phyloP scores from a whole-genome alignment of 441 rosid species.

The Populus hybrid region DNA sequence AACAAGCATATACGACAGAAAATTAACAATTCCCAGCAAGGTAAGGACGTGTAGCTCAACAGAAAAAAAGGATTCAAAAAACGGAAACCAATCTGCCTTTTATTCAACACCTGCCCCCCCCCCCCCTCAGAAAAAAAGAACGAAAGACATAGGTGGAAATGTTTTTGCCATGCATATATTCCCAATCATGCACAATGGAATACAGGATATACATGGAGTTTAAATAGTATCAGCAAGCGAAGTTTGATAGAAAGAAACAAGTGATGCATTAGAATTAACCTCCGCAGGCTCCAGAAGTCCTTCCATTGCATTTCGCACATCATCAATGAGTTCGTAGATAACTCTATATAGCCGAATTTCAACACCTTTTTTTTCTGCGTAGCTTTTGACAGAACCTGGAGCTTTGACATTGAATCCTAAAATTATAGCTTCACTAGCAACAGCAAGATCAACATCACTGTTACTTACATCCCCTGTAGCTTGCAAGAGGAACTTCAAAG shows the following conservation, averaged over 20 bases:
- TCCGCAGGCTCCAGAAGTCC: constrained; percentile 89
- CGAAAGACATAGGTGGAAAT: not conserved
- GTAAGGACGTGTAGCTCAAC: not conserved
- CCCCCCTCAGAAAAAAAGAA: not conserved
- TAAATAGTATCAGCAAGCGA: not conserved
- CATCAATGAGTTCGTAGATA: constrained; percentile 93
- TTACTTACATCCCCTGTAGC: constrained; percentile 85
- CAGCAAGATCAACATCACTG: constrained; percentile 92
- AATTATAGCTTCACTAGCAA: constrained; percentile 80
- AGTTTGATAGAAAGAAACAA: not conserved
- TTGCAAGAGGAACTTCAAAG: constrained; percentile 84
- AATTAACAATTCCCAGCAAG: not conserved
- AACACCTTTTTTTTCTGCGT: constrained; percentile 84
- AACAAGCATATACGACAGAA: not conserved
- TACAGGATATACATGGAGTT: not conserved
- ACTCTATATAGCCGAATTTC: constrained; percentile 90
- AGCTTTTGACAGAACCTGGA: constrained; percentile 74
- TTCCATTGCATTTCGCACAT: constrained; percentile 93
- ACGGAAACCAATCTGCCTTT: not conserved
- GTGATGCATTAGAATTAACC: constrained; percentile 43
- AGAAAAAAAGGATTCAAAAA: too few species aligned
- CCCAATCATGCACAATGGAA: not conserved
- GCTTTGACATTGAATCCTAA: constrained; percentile 86
- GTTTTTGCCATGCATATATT: not conserved
- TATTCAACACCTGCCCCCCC: not conserved